Evolutionary conservation across 257 asterid genomes (phyloP), one percentile per base, ranked within the genome.

Genomic region (Lantana camara): DNA sequence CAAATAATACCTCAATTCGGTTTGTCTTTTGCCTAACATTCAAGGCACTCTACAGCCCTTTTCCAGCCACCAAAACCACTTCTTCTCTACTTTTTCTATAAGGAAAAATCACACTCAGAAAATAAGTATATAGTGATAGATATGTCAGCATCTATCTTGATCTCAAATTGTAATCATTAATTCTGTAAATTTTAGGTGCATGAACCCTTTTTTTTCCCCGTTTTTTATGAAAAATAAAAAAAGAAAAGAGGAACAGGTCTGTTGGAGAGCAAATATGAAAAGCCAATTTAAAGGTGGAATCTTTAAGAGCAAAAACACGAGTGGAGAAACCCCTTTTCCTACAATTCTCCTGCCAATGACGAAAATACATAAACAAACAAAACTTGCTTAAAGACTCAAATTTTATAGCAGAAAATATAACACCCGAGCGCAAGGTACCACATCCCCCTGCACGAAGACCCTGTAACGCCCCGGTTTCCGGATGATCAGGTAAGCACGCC

Each of bases 11-110:
- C 92, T 81, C 75, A 78, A 77, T 22, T 77, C 67, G n/a, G 64
- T 71, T 73, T 69, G 73, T 77, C 78, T 77, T 66, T 84, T 75
- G 78, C 80, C 84, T 75, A 71, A 55, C 86, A 83, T 83, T 80
- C 84, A 88, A 82, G 84, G 83, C 89, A 80, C 82, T 75, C 71
- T 60, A 79, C 71, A n/a, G 29, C 5, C 77, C 60, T 41, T 74
- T 71, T 71, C 41, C 85, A 78, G 75, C 83, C 69, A 73, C 81
- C 81, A 57, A 35, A 58, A 42, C 70, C 70, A 70, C 69, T 74
- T 67, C 73, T 67, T 59, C 77, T 67, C 76, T 49, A 70, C 84
- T 74, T 76, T 79, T 76, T 69, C 89, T 80, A 78, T 69, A 79
- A 79, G 81, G 79, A 63, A 80, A 73, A 64, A 77, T 71, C 78